A percentile compares a stretch with the other conserved stretches of the same genome.
Conservation (phyloP, 1,284 basidiomycete species). For the Sphaerobolus stellatus region DNA sequence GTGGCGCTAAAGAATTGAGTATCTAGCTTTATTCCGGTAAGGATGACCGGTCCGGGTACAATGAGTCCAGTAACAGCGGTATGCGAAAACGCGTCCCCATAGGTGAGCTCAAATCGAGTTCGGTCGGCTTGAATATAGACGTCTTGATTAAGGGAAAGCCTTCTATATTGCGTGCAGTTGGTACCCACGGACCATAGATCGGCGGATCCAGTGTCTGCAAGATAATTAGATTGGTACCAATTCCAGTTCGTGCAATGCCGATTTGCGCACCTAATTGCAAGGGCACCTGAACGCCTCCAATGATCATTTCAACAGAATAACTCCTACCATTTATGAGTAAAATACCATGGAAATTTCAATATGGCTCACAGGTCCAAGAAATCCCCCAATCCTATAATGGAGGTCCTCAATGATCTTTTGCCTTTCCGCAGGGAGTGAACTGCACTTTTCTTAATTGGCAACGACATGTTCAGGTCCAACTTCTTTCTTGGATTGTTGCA, state of each 20-base stretch:
- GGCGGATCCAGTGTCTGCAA: conserved; percentile 51
- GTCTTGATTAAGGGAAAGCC: conserved; percentile 40
- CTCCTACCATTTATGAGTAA: too few relatives aligned
- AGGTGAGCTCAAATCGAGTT: conserved; percentile 32
- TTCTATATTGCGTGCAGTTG: conserved; percentile 27
- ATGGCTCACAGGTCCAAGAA: neutral
- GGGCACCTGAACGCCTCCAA: too few relatives aligned
- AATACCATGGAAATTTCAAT: too few relatives aligned
- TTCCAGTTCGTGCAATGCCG: too few relatives aligned
- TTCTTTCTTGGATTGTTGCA: neutral
- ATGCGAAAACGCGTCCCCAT: conserved; percentile 56
- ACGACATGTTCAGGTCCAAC: too few relatives aligned
- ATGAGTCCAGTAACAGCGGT: conserved; percentile 51
- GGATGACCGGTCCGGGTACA: conserved; percentile 19
- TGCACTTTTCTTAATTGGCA: too few relatives aligned
- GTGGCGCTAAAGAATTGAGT: conserved; percentile 52
- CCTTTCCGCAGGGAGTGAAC: neutral
- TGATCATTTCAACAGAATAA: too few relatives aligned
- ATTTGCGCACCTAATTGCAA: too few relatives aligned
- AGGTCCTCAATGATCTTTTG: neutral
- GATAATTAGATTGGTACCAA: too few relatives aligned
- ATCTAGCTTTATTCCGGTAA: conserved; percentile 10
- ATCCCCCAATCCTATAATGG: neutral
- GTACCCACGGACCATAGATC: conserved; percentile 54
- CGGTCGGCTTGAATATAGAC: conserved; percentile 32